Evolutionary conservation across 176 grass and related monocot genomes (phyloP).

Genomic region (Eleusine indica): DNA sequence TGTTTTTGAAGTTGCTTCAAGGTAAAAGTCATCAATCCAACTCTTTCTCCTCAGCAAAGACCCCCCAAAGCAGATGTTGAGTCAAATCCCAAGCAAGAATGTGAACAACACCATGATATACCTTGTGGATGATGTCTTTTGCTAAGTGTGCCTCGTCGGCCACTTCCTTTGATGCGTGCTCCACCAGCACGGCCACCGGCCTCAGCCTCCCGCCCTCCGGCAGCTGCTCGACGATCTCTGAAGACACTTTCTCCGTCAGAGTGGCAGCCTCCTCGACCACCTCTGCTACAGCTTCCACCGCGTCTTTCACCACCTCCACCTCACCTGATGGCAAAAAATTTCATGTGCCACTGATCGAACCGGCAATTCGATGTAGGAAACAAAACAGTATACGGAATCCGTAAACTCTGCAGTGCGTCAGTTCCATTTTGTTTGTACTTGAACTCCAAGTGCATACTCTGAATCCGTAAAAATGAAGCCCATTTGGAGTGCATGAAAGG

Average conservation of each 20-base stretch:
- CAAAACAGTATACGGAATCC: too few relatives aligned
- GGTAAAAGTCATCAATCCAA: not conserved
- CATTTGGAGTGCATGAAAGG: slow-evolving; percentile 62
- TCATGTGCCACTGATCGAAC: not conserved
- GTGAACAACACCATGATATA: not conserved
- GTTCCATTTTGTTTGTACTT: not conserved
- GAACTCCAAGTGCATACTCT: slow-evolving; percentile 20
- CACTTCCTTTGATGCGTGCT: slow-evolving; percentile 57
- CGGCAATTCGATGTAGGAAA: not conserved
- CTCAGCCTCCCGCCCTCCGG: slow-evolving; percentile 49
- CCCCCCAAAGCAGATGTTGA: not conserved
- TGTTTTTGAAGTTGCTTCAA: slow-evolving; percentile 25
- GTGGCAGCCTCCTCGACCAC: slow-evolving; percentile 57
- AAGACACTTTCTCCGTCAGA: slow-evolving; percentile 51
- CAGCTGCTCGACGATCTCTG: slow-evolving; percentile 50
- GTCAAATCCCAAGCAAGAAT: not conserved
- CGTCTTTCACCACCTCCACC: slow-evolving; percentile 55
- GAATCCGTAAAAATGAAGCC: slow-evolving; percentile 55
- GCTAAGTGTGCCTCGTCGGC: slow-evolving; percentile 66
- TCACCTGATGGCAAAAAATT: slow-evolving; percentile 39
- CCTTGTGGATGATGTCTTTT: slow-evolving; percentile 71
- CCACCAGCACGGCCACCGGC: slow-evolving; percentile 41
- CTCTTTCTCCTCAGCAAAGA: not conserved
- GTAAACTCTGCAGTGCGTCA: not conserved
- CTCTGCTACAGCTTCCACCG: slow-evolving; percentile 49